Evolutionary conservation across 768 basidiomycete species (phyloP).

Genomic region (Macrolepiota dolichaula): DNA sequence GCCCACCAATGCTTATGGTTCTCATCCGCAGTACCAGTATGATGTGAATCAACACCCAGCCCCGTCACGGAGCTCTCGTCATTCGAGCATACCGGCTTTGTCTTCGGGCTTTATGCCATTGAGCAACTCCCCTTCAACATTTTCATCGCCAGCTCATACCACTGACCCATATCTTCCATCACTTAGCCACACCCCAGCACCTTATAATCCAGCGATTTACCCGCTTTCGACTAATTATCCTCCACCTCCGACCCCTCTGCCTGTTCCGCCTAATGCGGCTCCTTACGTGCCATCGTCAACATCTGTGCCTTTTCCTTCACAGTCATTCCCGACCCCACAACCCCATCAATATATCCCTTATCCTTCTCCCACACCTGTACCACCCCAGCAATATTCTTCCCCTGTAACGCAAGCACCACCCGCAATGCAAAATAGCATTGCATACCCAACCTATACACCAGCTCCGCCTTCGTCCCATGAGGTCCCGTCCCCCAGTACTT

Average conservation of each 20-base stretch:
- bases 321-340: constrained; percentile 29
- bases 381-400: constrained; percentile 38
- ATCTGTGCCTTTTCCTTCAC: constrained; percentile 36
- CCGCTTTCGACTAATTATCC: constrained; percentile 23
- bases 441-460: constrained; percentile 20
- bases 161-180: constrained; percentile 33
- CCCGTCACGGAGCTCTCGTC: constrained; percentile 51
- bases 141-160: constrained; percentile 31
- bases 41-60: constrained; percentile 32
- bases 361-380: constrained; percentile 29
- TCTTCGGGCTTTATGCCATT: constrained; percentile 71
- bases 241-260: constrained; percentile 25
- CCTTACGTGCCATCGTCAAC: constrained; percentile 25
- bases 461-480: constrained; percentile 32
- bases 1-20: constrained; percentile 29
- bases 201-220: constrained; percentile 36
- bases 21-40: constrained; percentile 37
- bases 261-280: constrained; percentile 19
- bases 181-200: constrained; percentile 40
- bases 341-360: constrained; percentile 34
- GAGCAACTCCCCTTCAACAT: constrained; percentile 32
- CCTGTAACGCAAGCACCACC: constrained; percentile 23
- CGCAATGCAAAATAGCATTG: constrained; percentile 14
- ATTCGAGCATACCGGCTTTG: constrained; percentile 55
- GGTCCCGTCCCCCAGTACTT: constrained; percentile 11